Conservation (phyloP, 371 early-diverging fungal genomes). For the Smittium mucronatum region DNA sequence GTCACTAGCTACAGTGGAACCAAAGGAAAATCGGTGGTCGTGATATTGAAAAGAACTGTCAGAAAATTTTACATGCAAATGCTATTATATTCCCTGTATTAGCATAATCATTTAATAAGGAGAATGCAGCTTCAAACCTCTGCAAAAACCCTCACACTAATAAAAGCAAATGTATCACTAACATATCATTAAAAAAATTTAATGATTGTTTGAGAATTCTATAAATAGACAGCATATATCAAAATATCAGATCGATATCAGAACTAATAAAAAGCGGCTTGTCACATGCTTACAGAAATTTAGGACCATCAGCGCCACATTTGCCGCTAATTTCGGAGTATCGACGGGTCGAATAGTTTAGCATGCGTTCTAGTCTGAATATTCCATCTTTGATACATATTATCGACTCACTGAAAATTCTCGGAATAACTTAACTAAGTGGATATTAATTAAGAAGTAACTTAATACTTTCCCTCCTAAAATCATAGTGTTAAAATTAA, state of each 20-base stretch:
- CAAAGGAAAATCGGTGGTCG: background rate
- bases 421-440: background rate
- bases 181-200: background rate
- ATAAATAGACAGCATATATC: background rate
- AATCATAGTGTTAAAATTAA: background rate
- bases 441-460: background rate
- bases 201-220: background rate
- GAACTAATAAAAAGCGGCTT: background rate
- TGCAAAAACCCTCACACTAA: background rate
- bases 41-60: background rate
- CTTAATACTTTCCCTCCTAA: background rate
- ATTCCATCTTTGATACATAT: background rate
- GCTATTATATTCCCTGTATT: background rate
- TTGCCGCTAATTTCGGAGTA: background rate
- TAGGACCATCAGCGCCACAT: background rate
- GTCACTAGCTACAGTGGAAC: background rate
- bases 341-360: background rate
- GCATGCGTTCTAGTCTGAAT: background rate
- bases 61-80: background rate
- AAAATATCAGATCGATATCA: background rate
- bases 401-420: background rate
- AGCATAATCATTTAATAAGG: background rate
- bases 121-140: background rate
- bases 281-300: background rate
- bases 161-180: no score